Evolutionary conservation across 2,329 filamentous ascomycete genomes (phyloP).

Genomic region (Botryosphaeria agaves): DNA sequence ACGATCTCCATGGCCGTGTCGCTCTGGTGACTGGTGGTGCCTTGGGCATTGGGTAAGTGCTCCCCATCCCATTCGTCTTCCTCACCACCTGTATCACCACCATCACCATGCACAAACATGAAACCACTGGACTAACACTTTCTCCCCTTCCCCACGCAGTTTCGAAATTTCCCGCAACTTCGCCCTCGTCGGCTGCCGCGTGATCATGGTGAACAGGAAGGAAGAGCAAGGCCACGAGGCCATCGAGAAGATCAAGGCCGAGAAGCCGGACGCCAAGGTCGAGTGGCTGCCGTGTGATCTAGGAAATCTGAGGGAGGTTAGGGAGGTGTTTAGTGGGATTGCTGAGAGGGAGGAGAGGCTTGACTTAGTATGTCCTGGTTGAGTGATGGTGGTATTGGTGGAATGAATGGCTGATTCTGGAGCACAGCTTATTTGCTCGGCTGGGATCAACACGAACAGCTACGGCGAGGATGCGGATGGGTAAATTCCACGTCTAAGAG

Average conservation of each 20-base stretch:
- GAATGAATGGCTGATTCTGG: not conserved
- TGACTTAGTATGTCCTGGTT: slow-evolving; percentile 14
- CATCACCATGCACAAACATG: too few species aligned
- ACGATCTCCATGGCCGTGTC: slow-evolving; percentile 3
- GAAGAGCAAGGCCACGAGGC: slow-evolving; percentile 22
- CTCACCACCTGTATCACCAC: too few species aligned
- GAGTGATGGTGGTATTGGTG: not conserved
- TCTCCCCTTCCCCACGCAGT: too few species aligned
- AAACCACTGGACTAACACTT: too few species aligned
- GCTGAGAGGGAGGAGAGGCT: slow-evolving; percentile 19
- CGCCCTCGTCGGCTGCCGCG: slow-evolving; percentile 6
- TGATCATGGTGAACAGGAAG: slow-evolving; percentile 14
- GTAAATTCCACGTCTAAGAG: too few species aligned
- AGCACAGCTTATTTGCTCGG: slow-evolving; percentile 20
- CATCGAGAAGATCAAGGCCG: slow-evolving; percentile 15
- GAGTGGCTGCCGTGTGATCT: slow-evolving; percentile 26
- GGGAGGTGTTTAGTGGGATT: slow-evolving; percentile 20
- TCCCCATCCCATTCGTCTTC: too few species aligned
- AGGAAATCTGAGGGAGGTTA: slow-evolving; percentile 19
- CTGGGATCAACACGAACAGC: slow-evolving; percentile 26
- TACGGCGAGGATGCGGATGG: slow-evolving; percentile 19
- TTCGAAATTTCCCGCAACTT: slow-evolving; percentile 7
- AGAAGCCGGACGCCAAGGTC: slow-evolving; percentile 13
- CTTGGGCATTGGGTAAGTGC: slow-evolving; percentile 4
- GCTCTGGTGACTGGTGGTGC: slow-evolving; percentile 5